Evolutionary conservation across 495 filamentous ascomycete genomes (phyloP).

Genomic region (Penicillium macrosclerotiorum): DNA sequence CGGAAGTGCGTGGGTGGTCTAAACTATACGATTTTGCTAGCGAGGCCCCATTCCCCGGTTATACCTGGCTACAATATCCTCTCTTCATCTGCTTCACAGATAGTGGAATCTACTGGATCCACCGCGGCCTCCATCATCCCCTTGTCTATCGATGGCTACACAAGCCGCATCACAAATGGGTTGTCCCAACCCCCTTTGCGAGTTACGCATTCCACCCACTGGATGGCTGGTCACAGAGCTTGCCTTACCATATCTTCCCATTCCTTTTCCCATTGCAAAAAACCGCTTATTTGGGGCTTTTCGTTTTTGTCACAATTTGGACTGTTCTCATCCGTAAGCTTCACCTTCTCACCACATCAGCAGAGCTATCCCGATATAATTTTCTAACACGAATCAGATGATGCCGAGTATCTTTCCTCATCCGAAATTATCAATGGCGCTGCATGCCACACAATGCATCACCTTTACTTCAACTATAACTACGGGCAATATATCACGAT

Average conservation of each 20-base stretch:
- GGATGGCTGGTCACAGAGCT: constrained; percentile 83
- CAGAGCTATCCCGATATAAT: background rate
- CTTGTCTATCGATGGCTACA: constrained; percentile 79
- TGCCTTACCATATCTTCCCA: constrained; percentile 93
- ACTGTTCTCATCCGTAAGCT: constrained; percentile 78
- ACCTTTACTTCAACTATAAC: constrained; percentile 96
- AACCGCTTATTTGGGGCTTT: constrained; percentile 76
- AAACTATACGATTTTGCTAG: constrained; percentile 76
- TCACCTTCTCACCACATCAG: background rate
- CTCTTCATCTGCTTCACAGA: constrained; percentile 91
- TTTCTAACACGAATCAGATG: constrained; percentile 44
- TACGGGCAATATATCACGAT: constrained; percentile 93
- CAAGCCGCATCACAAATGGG: constrained; percentile 98
- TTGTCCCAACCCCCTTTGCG: constrained; percentile 91
- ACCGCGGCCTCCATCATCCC: constrained; percentile 80
- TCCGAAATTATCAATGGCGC: constrained; percentile 85
- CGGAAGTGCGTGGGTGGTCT: constrained; percentile 78
- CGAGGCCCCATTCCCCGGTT: constrained; percentile 67
- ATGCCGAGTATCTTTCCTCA: constrained; percentile 86
- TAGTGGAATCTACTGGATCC: constrained; percentile 88
- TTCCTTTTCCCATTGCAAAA: constrained; percentile 92
- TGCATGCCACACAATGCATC: constrained; percentile 93
- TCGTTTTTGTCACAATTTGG: constrained; percentile 92
- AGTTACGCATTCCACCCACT: constrained; percentile 91
- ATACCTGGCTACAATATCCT: constrained; percentile 81